Percentiles rank a stretch among this genome's conserved stretches.
These are phyloP conservation scores for Pseudogymnoascus verrucosus DNA, from an alignment of 2,329 filamentous ascomycete genomes.

Conservation along the genomic window DNA sequence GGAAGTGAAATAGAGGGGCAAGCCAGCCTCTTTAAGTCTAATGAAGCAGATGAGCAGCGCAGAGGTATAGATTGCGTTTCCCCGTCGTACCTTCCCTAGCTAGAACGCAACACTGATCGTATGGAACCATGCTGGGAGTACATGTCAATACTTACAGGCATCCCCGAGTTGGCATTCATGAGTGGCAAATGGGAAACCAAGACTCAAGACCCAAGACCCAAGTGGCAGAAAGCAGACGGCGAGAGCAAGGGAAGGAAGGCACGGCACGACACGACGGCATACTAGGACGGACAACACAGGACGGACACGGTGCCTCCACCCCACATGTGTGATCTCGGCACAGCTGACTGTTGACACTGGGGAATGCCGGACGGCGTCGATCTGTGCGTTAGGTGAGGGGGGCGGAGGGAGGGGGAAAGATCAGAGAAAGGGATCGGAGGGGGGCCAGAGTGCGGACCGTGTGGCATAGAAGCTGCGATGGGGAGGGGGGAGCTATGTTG, in stretches of 20 bases:
- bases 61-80: not conserved
- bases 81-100: not conserved
- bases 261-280: not conserved
- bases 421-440: not conserved
- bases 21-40: not conserved
- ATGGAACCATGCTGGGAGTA: not conserved
- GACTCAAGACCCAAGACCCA: no score
- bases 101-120: not conserved
- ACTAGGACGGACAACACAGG: not conserved
- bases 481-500: not conserved
- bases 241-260: not conserved
- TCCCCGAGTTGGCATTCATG: not conserved
- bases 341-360: not conserved
- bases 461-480: not conserved
- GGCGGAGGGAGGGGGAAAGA: not conserved
- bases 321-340: not conserved
- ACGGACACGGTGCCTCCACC: not conserved
- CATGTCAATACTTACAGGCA: not conserved
- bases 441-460: not conserved
- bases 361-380: not conserved
- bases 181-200: not conserved
- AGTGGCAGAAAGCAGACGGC: not conserved
- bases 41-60: not conserved
- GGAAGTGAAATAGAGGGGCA: not conserved
- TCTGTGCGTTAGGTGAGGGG: not conserved